phyloP scores from a whole-genome alignment of 1,284 basidiomycete species.

The Ceratobasidium papillatum region DNA sequence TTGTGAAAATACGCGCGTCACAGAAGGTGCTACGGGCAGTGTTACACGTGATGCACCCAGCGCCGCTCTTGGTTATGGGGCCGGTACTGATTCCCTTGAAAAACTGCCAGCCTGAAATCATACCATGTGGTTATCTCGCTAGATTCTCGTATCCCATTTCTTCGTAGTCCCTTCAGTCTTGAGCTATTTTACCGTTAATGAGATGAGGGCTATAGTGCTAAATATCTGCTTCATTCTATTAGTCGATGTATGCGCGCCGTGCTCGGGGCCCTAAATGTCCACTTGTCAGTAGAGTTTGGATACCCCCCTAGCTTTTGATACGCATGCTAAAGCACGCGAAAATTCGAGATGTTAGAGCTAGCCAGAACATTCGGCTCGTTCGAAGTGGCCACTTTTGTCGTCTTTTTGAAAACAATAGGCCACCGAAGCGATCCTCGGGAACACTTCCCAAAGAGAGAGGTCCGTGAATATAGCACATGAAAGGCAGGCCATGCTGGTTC shows the following conservation, averaged over 20 bases:
- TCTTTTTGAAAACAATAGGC: conserved; percentile 92
- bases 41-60: too few relatives aligned
- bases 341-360: conserved; percentile 94
- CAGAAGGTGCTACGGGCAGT: neutral
- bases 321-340: conserved; percentile 98
- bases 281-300: conserved; percentile 74
- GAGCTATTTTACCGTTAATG: too few relatives aligned
- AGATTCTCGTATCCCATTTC: too few relatives aligned
- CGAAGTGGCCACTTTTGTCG: conserved; percentile 89
- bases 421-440: conserved; percentile 60
- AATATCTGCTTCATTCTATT: conserved; percentile 91
- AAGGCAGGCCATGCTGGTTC: neutral
- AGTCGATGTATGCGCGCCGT: conserved; percentile 49
- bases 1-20: neutral
- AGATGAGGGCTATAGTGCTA: too few relatives aligned
- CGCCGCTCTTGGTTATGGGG: too few relatives aligned
- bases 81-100: too few relatives aligned
- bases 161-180: too few relatives aligned
- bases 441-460: neutral
- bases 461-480: neutral
- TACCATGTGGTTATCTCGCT: too few relatives aligned
- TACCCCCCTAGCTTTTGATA: conserved; percentile 96
- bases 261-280: neutral
- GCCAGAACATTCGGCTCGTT: conserved; percentile 92
- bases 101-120: too few relatives aligned